These are phyloP conservation scores for Nicotiana paniculata DNA, from an alignment of 257 asterid genomes.

Conservation along the genomic window DNA sequence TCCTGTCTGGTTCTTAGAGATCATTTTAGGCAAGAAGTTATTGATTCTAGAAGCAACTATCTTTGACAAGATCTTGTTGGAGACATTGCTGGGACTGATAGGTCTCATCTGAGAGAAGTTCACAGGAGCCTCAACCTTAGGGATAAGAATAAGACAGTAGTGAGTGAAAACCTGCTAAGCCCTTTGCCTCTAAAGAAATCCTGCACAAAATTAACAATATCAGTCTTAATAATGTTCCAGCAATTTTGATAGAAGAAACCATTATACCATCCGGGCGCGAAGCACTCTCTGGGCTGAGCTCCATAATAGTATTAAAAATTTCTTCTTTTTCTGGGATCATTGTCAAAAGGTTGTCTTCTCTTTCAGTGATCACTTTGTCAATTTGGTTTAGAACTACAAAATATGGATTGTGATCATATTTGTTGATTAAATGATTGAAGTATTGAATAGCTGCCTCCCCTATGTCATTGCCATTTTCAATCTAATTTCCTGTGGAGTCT, in stretches of 20 bases:
- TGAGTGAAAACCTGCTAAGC: background rate
- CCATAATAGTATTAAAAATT: background rate
- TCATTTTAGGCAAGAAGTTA: too few species aligned
- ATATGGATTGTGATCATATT: background rate
- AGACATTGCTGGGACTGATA: too few species aligned
- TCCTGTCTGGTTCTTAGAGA: too few species aligned
- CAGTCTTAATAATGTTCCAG: background rate
- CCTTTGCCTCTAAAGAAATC: background rate
- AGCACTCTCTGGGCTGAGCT: background rate
- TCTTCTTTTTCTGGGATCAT: background rate
- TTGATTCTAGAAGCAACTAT: too few species aligned
- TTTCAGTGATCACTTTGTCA: background rate
- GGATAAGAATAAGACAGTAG: background rate
- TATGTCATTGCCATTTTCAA: background rate
- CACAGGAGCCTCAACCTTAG: background rate
- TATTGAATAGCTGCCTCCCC: background rate
- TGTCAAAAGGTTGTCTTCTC: background rate
- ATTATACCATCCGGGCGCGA: background rate
- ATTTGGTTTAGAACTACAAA: background rate
- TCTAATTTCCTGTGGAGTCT: background rate
- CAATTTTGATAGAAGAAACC: background rate
- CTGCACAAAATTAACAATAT: background rate
- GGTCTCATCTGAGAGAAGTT: background rate
- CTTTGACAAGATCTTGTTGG: too few species aligned
- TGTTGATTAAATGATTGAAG: background rate